Base-by-base conservation (phyloP, 495 filamentous ascomycete genomes). In the Podospora comata region DNA sequence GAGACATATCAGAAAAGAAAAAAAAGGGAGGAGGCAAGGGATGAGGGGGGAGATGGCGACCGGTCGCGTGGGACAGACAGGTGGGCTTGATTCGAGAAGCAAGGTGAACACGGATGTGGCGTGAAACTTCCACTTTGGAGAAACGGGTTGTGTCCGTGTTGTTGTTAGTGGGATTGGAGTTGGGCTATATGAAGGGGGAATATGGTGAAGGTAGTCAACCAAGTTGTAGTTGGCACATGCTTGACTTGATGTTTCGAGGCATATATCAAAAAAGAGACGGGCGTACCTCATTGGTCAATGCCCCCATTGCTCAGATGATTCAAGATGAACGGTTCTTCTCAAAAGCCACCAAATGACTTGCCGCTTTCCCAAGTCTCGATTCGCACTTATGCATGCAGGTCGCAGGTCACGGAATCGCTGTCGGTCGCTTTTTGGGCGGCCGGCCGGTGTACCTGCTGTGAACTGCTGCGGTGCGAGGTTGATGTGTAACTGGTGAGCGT, bases 331-430 rank as follows among this genome's bases (percentile, higher is more conserved):
- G 6, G 39, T 48, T 48, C 39, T 3, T 18, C 15, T 26, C 20
- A 27, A 61, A 61, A 61, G 59, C 59, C 59, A 61, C 59, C 23
- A 61, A 61, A 61, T 61, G 59, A 61, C 59, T 26, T 32, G 27
- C 55, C 13, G 20, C 58, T 15, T 23, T 23, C 23, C 18, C 58
- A 60, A 28, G 26, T 60, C 4, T 7, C 7, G 58, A 16, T 57
- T 57, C 3, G 23, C 56, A 9, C 56, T 20, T 20, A 58, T 58
- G 23, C 56, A 61, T 61, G 28, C 59, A 61, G 20, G 59, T 61
- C 20, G 59, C 28, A 61, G 28, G 20, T 61, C 20, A 58, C 55
- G 55, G 23, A 58, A 58, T 58, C 55, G 15, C n/a, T 23, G 5
- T 26, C 23, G n/a, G 55, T 26, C n/a, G 55, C 23, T 19, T 58